Percentiles rank a stretch among this genome's conserved stretches.
Evolutionary conservation across 164 flowering plant genomes (phyloP).

Genomic region (Cinnamomum chago): DNA sequence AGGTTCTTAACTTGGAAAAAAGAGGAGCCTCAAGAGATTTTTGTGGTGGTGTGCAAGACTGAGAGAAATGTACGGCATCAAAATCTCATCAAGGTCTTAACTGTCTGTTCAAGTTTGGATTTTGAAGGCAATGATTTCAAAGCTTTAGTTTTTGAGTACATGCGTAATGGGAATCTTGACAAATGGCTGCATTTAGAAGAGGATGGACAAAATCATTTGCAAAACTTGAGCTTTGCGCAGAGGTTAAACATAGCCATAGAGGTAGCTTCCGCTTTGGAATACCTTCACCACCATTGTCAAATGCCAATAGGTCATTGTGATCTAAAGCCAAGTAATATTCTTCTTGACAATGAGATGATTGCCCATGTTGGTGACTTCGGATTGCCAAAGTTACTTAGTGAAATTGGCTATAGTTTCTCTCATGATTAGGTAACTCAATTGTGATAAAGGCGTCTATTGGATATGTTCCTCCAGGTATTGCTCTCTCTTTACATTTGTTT

Average conservation of each 20-base stretch:
- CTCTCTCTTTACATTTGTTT: too few relatives aligned
- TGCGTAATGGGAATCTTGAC: background rate
- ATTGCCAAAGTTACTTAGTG: slow-evolving; percentile 3
- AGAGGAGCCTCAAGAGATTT: slow-evolving; percentile 23
- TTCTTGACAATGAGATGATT: background rate
- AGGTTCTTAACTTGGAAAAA: slow-evolving; percentile 27
- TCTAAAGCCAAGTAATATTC: slow-evolving; percentile 8
- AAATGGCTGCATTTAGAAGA: background rate
- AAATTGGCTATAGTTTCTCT: background rate
- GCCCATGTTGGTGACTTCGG: slow-evolving; percentile 7
- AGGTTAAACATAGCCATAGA: slow-evolving; percentile 6
- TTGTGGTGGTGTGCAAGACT: slow-evolving; percentile 27
- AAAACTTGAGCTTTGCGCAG: background rate
- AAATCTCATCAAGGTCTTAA: slow-evolving; percentile 31
- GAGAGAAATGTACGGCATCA: slow-evolving; percentile 26
- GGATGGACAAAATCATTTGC: background rate
- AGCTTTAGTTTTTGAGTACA: slow-evolving; percentile 25
- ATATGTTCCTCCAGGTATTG: too few relatives aligned
- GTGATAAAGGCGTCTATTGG: too few relatives aligned
- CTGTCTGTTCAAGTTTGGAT: slow-evolving; percentile 26
- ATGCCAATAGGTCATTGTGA: slow-evolving; percentile 3
- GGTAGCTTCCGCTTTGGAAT: slow-evolving; percentile 3
- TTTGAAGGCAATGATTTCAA: slow-evolving; percentile 29
- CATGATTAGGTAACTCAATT: too few relatives aligned
- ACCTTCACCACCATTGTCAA: background rate